phyloP scores from a whole-genome alignment of 2,329 filamentous ascomycete species.

The Colletotrichum trifolii region DNA sequence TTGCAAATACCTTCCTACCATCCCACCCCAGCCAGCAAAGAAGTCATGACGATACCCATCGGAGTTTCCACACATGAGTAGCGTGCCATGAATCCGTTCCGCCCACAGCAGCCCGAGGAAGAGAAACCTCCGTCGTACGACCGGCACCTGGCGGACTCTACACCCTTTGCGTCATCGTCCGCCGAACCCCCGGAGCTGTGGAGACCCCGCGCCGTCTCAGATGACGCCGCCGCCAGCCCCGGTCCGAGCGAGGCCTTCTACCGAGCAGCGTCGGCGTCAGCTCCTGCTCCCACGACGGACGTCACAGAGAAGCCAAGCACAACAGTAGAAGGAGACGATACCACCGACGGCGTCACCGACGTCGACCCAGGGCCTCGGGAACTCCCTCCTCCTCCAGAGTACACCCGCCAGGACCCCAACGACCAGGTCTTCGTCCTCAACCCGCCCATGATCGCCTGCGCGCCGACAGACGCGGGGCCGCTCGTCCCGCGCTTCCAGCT shows the following conservation, averaged over 20 bases:
- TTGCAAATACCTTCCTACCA: too few relatives aligned
- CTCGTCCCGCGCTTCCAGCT: constrained; percentile 10
- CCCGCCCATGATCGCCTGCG: constrained; percentile 1
- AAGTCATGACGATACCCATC: too few relatives aligned
- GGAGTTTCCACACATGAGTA: not conserved
- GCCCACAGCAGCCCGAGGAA: not conserved
- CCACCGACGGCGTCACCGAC: too few relatives aligned
- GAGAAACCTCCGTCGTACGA: not conserved
- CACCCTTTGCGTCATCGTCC: not conserved
- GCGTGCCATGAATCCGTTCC: not conserved
- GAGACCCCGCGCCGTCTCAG: not conserved
- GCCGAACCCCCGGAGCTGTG: not conserved
- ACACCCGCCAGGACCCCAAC: constrained; percentile 17
- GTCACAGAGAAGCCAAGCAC: not conserved
- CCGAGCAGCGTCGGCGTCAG: not conserved
- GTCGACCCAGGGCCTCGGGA: not conserved
- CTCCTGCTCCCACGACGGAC: not conserved
- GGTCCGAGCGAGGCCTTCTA: not conserved
- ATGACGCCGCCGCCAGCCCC: not conserved
- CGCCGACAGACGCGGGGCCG: not conserved
- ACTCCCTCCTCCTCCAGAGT: not conserved
- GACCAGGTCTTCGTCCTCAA: constrained; percentile 11
- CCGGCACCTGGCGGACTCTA: not conserved
- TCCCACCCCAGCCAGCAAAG: too few relatives aligned
- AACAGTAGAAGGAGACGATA: accelerated